Evolutionary conservation across 164 flowering plant genomes (phyloP), one percentile per base, ranked within the genome.

Genomic region (Stephania yunnanensis): DNA sequence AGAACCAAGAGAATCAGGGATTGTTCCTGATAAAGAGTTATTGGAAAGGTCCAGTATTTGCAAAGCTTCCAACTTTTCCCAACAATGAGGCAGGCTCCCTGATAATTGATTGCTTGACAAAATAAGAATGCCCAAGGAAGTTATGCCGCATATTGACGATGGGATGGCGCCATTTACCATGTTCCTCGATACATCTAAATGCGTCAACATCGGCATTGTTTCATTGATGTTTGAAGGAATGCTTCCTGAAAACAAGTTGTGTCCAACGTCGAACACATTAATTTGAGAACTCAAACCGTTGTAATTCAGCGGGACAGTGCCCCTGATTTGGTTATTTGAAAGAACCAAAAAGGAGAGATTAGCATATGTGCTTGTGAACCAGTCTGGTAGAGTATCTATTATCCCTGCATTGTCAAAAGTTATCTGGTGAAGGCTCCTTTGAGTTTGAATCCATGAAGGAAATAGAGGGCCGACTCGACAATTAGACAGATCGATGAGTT

Each of bases 381-480:
- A 78, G 46, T 71, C 61, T 45, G 84, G 82, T 48, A 80, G 66
- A 13, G 63, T 68, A 22, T 22, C 77, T 72, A 77, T 69, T 61
- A 79, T 82, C 12, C 55, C 52, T 7, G 69, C 74, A 69, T 74
- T 74, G 0, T n/a, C 3, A 9, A 81, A 50, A 2, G 10, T 2
- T 13, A 81, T 7, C 10, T 6, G 5, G 6, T 44, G 44, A 1
- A 79, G 69, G 19, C 77, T 12, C 7, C 22, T 74, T 58, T 81
- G 81, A 36, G n/a, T 73, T 69, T 17, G 20, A 15, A 81, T 79
- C 73, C 77, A 73, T 19, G 73, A 11, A 10, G 78, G 78, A 72
- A 69, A 75, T 7, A 42, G 20, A 63, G 71, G 79, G 13, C 75
- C 79, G 2, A 77, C 10, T 25, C 65, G 75, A 17, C 63, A 71